Percentiles rank a stretch among this genome's conserved stretches.
phyloP scores from a whole-genome alignment of 345 rosid genomes.

The Boechera retrofracta region DNA sequence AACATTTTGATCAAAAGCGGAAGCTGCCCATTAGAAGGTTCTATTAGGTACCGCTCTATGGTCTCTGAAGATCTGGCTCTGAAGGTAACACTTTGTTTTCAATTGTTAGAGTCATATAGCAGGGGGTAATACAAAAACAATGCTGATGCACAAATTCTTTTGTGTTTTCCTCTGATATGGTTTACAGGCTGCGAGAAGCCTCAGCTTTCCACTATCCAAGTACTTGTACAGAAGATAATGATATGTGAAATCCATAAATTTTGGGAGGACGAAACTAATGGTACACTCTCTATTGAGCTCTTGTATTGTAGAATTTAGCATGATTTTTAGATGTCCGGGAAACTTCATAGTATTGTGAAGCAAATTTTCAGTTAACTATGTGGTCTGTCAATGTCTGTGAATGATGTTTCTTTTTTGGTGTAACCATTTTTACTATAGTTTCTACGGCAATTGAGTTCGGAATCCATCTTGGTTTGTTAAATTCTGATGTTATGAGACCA shows the following conservation, averaged over 20 bases:
- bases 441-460: not conserved
- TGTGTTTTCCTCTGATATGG: conserved; percentile 27
- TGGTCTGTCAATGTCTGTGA: not conserved
- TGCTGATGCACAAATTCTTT: conserved; percentile 9
- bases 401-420: not conserved
- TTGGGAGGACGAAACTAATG: not conserved
- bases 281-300: not conserved
- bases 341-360: not conserved
- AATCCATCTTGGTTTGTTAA: not conserved
- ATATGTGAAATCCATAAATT: not conserved
- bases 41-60: conserved; percentile 75
- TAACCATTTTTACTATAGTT: not conserved
- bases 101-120: not conserved
- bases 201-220: conserved; percentile 75
- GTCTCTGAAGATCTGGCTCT: conserved; percentile 74
- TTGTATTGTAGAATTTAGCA: not conserved
- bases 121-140: not conserved
- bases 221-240: conserved; percentile 49
- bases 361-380: not conserved
- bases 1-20: conserved; percentile 78
- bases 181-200: conserved; percentile 76
- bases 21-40: conserved; percentile 84
- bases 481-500: not conserved
- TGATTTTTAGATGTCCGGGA: not conserved
- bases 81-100: conserved; percentile 55